Percentiles rank a stretch among this genome's conserved stretches.
These are phyloP conservation scores for Pleurotus djamor DNA, from an alignment of 768 basidiomycete species.

Conservation along the genomic window DNA sequence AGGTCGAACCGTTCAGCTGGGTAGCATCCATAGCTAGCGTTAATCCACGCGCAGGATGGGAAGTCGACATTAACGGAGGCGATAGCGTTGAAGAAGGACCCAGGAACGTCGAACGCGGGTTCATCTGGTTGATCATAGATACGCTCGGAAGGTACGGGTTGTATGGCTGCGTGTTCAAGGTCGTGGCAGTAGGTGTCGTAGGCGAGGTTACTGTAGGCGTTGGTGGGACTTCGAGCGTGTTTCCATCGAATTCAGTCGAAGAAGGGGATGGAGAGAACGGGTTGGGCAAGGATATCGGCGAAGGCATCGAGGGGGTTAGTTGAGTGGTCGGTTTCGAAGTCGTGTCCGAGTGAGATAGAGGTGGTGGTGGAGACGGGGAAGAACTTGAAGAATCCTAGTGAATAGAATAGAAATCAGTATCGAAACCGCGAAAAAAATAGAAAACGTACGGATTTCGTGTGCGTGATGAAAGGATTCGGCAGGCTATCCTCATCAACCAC, in stretches of 20 bases:
- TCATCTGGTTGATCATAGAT: neutral
- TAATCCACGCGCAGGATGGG: neutral
- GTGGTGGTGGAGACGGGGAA: neutral
- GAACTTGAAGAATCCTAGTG: neutral
- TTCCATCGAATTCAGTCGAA: conserved; percentile 15
- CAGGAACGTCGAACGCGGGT: neutral
- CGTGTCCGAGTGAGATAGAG: neutral
- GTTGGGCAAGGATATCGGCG: neutral
- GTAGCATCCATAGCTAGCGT: neutral
- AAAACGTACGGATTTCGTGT: too few species aligned
- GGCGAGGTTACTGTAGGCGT: conserved; percentile 17
- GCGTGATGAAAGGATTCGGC: too few species aligned
- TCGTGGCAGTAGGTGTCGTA: conserved; percentile 3
- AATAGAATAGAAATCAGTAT: too few species aligned
- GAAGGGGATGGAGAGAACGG: conserved; percentile 20
- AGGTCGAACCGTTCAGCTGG: neutral
- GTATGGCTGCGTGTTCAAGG: conserved; percentile 7
- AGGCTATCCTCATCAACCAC: too few species aligned
- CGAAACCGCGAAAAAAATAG: too few species aligned
- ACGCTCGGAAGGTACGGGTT: neutral
- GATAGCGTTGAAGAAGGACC: neutral
- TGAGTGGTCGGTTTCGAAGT: neutral
- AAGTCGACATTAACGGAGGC: neutral
- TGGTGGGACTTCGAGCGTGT: conserved; percentile 8
- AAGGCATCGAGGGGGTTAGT: neutral